Evolutionary conservation across 1,139 yeast species (phyloP), one percentile per base, ranked within the genome.

Genomic region (Candida tropicalis): DNA sequence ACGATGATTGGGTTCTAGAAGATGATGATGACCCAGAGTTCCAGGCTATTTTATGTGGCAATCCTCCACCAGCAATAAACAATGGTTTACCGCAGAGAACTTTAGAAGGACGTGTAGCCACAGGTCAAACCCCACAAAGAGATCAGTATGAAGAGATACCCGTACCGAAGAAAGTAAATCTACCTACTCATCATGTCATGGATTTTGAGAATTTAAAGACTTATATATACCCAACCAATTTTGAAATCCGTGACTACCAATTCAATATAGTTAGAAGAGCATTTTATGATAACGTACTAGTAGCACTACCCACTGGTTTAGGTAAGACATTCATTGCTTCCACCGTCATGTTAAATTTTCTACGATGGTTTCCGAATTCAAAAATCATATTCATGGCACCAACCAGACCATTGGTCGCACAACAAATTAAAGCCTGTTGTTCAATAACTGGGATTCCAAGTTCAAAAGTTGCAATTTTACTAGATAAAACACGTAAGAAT

Each of bases 301-400:
- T 95, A 54, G 96, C 98, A 0, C 76, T 95, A 22, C 99, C 99
- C 0, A 95, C 99, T 0, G 99, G 99, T 52, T 73, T 91, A 61
- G 99, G 99, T 38, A 95, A 95, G 65, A 95, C 99, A 0, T 90
- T 95, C 53, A 90, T 95, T 56, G 98, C 99, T 2, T 83, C 95
- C 34, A 85, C 96, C 0, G 95, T 93, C 23, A 95, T 95, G 89
- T 73, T 91, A 45, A 95, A 95, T 59, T 95, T 79, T 65, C 82
- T 79, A 54, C 68, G 96, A 40, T 95, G 99, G 99, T 87, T 84
- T 39, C 79, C 79, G 7, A 64, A 68, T 11, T 81, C 90, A 4
- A 93, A 90, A 58, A 81, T 93, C 50, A 78, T 95, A 5, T 95
- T 95, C 59, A 84, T 93, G 84, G 99, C 99, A 0, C 99, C 99